Evolutionary conservation across 495 filamentous ascomycete genomes (phyloP), one percentile per base, ranked within the genome.

Genomic region (Pyronema domesticum): DNA sequence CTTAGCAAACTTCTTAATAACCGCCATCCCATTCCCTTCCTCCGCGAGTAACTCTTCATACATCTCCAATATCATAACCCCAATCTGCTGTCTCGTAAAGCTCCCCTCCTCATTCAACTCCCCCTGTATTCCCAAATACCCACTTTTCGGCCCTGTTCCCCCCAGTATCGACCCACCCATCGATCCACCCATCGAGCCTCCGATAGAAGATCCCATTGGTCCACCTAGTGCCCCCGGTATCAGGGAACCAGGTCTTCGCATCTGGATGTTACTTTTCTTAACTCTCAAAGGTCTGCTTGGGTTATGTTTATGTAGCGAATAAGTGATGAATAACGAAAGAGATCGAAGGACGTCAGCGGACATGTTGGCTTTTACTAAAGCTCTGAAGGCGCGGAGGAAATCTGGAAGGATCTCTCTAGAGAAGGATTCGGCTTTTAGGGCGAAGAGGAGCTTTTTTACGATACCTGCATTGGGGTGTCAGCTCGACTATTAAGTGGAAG

Each of bases 291-390:
- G 66, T 4, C 63, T 58, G 10, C 68, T 53, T 10, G 71, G 57
- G 39, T 69, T 74, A 5, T 71, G 74, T 53, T 81, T 82, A 64
- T 95, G 89, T 51, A 95, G 76, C 6, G 85, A 81, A 65, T 89
- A 96, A 0, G 89, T 95, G 56, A 98, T 84, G 58, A 91, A 95
- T 45, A 95, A 74, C 14, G 93, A 82, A 33, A 98, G 69, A n/a
- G 85, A 86, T 18, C 88, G 80, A 43, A 91, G 77, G 40, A 86
- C 77, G 65, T 94, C 88, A 9, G 81, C 79, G 57, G 83, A 85
- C 57, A 85, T 74, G 55, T 82, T 87, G 60, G 77, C 82, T 56
- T 81, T 82, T 42, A 95, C 75, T 48, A 96, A 72, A 19, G 76
- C 79, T 57, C 77, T 77, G 49, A 98, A 83, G 1, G 89, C 80